Evolutionary conservation across 192 early-diverging fungal species (phyloP).

Genomic region (Linnemannia schmuckeri): DNA sequence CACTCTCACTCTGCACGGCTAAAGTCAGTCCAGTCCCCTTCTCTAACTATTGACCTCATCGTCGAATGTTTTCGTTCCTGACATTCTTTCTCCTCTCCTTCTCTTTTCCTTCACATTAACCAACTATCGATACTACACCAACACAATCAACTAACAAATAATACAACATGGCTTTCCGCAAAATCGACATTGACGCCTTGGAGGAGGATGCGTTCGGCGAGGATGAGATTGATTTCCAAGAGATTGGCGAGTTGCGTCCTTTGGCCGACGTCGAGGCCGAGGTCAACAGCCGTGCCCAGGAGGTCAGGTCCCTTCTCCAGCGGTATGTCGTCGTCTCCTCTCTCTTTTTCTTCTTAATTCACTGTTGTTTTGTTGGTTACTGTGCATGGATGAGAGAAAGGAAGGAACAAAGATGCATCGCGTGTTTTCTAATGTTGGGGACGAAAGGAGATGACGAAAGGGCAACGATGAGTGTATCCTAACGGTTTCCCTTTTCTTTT

Average conservation of each 20-base stretch:
- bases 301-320: conserved; percentile 76
- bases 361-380: neutral
- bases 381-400: neutral
- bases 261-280: conserved; percentile 62
- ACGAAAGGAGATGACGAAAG: neutral
- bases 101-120: too few species aligned
- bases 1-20: neutral
- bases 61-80: neutral
- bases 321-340: conserved; percentile 40
- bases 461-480: neutral
- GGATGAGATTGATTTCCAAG: conserved; percentile 55
- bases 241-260: conserved; percentile 58
- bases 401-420: neutral
- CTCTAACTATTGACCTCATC: neutral
- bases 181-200: conserved; percentile 73
- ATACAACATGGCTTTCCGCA: conserved; percentile 74
- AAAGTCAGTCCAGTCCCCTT: neutral
- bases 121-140: too few species aligned
- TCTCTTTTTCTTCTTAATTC: neutral
- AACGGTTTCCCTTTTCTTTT: neutral
- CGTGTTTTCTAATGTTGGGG: neutral
- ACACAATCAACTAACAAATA: neutral
- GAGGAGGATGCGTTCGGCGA: conserved; percentile 55
- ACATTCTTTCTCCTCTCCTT: neutral
- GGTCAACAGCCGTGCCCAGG: conserved; percentile 68